Conservation (phyloP, 768 basidiomycete genomes). For the Tulasnella sp. region DNA sequence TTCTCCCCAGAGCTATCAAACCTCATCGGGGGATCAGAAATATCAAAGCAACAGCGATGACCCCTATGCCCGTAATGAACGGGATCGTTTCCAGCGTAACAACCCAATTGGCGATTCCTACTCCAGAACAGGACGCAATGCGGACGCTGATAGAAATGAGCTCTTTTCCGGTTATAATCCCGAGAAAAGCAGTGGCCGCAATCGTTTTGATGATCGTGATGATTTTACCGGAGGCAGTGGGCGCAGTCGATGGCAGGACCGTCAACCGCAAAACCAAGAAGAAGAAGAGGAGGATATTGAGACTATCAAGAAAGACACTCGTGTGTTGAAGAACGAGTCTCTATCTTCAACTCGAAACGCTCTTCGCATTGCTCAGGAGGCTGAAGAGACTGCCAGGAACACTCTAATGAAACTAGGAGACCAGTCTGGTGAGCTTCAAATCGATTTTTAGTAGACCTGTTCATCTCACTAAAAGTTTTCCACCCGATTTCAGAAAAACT, state of each 20-base stretch:
- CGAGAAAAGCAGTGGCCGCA: slow-evolving; percentile 27
- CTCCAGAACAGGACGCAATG: slow-evolving; percentile 41
- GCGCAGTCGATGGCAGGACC: slow-evolving; percentile 29
- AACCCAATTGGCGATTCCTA: slow-evolving; percentile 46
- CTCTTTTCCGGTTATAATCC: slow-evolving; percentile 66
- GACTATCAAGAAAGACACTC: slow-evolving; percentile 86
- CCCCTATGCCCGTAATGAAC: slow-evolving; percentile 5
- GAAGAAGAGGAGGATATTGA: slow-evolving; percentile 81
- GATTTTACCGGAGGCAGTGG: slow-evolving; percentile 48
- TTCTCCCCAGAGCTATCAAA: neutral
- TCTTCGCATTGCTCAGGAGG: slow-evolving; percentile 82
- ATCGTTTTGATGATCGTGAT: slow-evolving; percentile 23
- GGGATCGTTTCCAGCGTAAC: slow-evolving; percentile 29
- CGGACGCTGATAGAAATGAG: slow-evolving; percentile 55
- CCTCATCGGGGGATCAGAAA: neutral
- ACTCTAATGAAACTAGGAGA: slow-evolving; percentile 75
- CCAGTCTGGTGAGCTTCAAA: slow-evolving; percentile 73
- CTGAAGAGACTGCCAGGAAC: slow-evolving; percentile 85
- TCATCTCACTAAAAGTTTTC: neutral
- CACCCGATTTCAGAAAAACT: slow-evolving; percentile 46
- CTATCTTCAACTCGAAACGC: slow-evolving; percentile 85
- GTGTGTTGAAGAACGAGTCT: slow-evolving; percentile 82
- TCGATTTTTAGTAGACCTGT: slow-evolving; percentile 6
- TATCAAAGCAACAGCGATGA: neutral
- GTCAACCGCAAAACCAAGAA: slow-evolving; percentile 22